Evolutionary conservation across 164 flowering plant species (phyloP).

Genomic region (Warburgia ugandensis): DNA sequence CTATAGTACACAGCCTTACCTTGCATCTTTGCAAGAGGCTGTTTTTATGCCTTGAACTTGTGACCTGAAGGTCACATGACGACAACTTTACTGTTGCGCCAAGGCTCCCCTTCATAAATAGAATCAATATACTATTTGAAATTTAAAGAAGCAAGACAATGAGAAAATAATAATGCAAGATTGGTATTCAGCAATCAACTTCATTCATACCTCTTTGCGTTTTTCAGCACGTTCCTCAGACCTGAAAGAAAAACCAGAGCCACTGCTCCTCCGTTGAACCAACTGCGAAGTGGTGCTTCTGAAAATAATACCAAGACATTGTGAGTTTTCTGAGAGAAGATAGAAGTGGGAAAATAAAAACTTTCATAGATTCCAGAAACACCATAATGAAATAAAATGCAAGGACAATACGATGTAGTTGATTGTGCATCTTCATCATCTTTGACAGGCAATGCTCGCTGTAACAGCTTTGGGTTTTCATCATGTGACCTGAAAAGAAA

Average conservation of each 20-base stretch:
- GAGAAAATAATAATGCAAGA: too few species aligned
- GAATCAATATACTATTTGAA: too few species aligned
- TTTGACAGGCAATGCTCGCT: slow-evolving; percentile 17
- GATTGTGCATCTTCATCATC: slow-evolving; percentile 58
- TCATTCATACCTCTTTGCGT: slow-evolving; percentile 56
- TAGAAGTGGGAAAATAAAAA: too few species aligned
- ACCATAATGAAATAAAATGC: background rate
- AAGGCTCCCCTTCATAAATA: too few species aligned
- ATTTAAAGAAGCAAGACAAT: too few species aligned
- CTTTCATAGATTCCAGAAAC: background rate
- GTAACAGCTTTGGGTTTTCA: slow-evolving; percentile 20
- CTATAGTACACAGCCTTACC: too few species aligned
- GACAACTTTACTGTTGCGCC: too few species aligned
- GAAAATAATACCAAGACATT: slow-evolving; percentile 12
- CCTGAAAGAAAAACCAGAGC: slow-evolving; percentile 59
- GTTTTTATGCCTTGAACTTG: too few species aligned
- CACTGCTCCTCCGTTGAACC: slow-evolving; percentile 31
- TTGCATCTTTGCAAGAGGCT: too few species aligned
- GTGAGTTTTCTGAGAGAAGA: too few species aligned
- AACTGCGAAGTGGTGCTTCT: slow-evolving; percentile 44
- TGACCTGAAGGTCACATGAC: too few species aligned
- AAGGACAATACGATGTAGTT: slow-evolving; percentile 46
- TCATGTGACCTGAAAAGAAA: slow-evolving; percentile 30
- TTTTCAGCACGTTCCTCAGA: slow-evolving; percentile 87
- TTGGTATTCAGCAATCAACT: background rate